phyloP scores from a whole-genome alignment of 495 filamentous ascomycete genomes.

The Sordaria brevicollis region DNA sequence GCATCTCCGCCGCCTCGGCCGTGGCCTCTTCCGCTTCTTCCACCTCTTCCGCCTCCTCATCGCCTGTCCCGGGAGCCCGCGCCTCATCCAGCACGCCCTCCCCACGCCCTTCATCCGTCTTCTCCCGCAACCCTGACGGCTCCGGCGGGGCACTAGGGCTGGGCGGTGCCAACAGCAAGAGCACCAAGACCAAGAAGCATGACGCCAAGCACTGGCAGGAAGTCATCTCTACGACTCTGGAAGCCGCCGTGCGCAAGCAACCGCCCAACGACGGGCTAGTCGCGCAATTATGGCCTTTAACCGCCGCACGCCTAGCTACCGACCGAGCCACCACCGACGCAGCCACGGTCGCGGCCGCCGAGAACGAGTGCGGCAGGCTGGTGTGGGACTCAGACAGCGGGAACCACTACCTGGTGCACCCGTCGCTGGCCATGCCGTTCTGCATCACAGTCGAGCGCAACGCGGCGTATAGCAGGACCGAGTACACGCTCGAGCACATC shows the following conservation, averaged over 20 bases:
- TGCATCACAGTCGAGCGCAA: slow-evolving; percentile 39
- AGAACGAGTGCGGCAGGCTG: slow-evolving; percentile 61
- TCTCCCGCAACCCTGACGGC: background rate
- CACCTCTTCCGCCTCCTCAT: slow-evolving; percentile 10
- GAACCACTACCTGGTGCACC: slow-evolving; percentile 64
- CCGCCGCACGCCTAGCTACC: slow-evolving; percentile 59
- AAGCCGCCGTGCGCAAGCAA: slow-evolving; percentile 44
- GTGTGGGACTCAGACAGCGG: slow-evolving; percentile 54
- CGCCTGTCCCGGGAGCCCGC: slow-evolving; percentile 21
- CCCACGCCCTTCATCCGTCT: background rate
- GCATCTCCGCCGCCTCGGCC: background rate
- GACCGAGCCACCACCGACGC: slow-evolving; percentile 50
- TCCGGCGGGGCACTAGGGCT: slow-evolving; percentile 1
- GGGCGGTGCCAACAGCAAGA: slow-evolving; percentile 5
- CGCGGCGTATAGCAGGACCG: slow-evolving; percentile 44
- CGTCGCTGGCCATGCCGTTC: slow-evolving; percentile 50
- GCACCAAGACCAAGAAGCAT: slow-evolving; percentile 10
- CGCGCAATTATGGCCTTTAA: slow-evolving; percentile 60
- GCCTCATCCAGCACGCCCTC: slow-evolving; percentile 7
- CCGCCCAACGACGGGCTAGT: slow-evolving; percentile 58
- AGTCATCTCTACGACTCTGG: slow-evolving; percentile 51
- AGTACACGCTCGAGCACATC: slow-evolving; percentile 53
- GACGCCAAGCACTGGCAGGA: slow-evolving; percentile 37
- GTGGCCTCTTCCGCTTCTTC: slow-evolving; percentile 1
- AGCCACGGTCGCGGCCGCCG: slow-evolving; percentile 52